phyloP scores from a whole-genome alignment of 371 early-diverging fungal genomes.

The Mucor irregularis region DNA sequence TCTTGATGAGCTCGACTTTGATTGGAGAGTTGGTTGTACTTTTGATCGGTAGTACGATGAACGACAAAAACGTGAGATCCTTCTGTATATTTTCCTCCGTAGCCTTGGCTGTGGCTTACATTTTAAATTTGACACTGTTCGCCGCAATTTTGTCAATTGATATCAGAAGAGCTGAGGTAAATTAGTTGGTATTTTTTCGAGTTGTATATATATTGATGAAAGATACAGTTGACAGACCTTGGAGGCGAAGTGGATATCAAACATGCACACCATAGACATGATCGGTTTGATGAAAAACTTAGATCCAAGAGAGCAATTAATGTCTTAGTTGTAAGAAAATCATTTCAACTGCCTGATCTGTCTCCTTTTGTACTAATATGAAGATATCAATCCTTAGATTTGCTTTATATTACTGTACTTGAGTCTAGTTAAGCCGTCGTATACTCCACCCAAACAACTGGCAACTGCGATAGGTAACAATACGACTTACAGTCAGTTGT shows the following conservation, averaged over 20 bases:
- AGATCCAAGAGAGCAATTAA: constrained; percentile 32
- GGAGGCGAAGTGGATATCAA: neutral
- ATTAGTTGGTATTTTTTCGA: neutral
- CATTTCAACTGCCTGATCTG: no score
- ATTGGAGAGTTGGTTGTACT: constrained; percentile 56
- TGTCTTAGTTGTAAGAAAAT: constrained; percentile 26
- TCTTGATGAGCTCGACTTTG: constrained; percentile 60
- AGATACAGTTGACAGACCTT: constrained; percentile 1
- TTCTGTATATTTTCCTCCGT: constrained; percentile 70
- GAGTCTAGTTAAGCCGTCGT: no score
- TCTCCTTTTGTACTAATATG: no score
- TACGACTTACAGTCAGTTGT: no score
- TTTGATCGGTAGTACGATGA: constrained; percentile 54
- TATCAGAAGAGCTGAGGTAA: constrained; percentile 70
- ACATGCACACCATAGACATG: neutral
- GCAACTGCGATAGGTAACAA: no score
- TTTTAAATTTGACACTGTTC: constrained; percentile 75
- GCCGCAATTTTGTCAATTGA: constrained; percentile 72
- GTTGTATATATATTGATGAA: neutral
- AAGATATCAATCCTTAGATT: no score
- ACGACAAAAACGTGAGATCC: constrained; percentile 54
- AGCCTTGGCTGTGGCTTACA: constrained; percentile 67
- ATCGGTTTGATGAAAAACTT: constrained; percentile 8
- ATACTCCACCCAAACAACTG: no score
- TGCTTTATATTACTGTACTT: no score